A percentile compares a stretch with the other conserved stretches of the same genome.
These are phyloP conservation scores for Aspergillus floridensis DNA, from an alignment of 2,329 filamentous ascomycete species.

Conservation along the genomic window DNA sequence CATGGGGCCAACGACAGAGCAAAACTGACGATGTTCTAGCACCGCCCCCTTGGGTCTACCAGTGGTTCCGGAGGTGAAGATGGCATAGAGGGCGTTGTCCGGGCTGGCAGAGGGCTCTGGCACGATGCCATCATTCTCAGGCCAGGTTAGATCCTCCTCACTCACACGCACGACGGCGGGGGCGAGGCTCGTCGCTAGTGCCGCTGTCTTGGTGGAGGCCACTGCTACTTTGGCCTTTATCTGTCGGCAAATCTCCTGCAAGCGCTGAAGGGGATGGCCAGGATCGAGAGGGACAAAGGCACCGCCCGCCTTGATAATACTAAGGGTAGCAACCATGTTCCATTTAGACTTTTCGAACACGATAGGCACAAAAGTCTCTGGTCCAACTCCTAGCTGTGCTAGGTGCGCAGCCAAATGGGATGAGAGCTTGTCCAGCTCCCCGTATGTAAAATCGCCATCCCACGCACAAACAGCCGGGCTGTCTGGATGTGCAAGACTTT, in stretches of 20 bases:
- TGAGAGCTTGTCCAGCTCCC: neutral
- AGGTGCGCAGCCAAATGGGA: neutral
- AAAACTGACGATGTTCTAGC: conserved; percentile 48
- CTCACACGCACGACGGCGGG: neutral
- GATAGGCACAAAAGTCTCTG: neutral
- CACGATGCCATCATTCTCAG: neutral
- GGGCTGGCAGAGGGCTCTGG: neutral
- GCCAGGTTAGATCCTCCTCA: neutral
- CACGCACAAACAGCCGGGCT: neutral
- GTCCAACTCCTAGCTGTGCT: neutral
- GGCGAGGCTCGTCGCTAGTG: neutral
- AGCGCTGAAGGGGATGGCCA: conserved; percentile 3
- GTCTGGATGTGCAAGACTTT: neutral
- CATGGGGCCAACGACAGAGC: neutral
- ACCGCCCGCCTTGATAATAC: conserved; percentile 7
- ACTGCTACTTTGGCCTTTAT: neutral
- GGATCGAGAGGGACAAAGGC: conserved; percentile 10
- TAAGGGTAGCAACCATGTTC: conserved; percentile 4
- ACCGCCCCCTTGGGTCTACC: conserved; percentile 55
- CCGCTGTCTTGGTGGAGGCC: neutral
- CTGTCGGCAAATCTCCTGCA: neutral
- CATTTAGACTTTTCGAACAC: conserved; percentile 3
- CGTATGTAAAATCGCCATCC: conserved; percentile 1
- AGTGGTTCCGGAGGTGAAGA: conserved; percentile 52
- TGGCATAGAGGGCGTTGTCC: conserved; percentile 4